Conservation (phyloP, 2,329 filamentous ascomycete genomes). For the Lachnellula suecica region DNA sequence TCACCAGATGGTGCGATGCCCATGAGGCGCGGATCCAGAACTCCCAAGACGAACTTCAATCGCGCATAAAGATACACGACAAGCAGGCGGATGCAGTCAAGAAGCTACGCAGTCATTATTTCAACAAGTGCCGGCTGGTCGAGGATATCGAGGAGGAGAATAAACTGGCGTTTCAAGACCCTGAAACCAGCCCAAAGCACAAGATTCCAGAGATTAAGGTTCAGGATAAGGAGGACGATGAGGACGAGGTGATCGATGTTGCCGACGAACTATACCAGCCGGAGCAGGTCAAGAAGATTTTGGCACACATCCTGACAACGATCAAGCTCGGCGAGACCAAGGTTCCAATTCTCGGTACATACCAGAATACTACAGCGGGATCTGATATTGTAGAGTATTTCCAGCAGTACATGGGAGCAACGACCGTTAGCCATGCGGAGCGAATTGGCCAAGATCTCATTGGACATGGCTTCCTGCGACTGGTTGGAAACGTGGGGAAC, state of each 20-base stretch:
- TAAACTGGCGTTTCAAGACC: constrained; percentile 94
- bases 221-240: constrained; percentile 63
- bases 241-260: constrained; percentile 84
- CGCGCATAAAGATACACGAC: constrained; percentile 88
- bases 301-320: constrained; percentile 80
- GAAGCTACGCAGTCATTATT: constrained; percentile 94
- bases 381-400: constrained; percentile 95
- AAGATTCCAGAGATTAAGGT: constrained; percentile 86
- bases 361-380: constrained; percentile 87
- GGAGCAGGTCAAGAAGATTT: constrained; percentile 87
- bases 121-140: constrained; percentile 96
- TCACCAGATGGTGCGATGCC: constrained; percentile 93
- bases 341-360: constrained; percentile 92
- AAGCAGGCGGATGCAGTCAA: constrained; percentile 86
- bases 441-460: constrained; percentile 93
- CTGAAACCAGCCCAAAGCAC: constrained; percentile 66
- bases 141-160: constrained; percentile 98
- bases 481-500: constrained; percentile 92
- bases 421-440: constrained; percentile 87
- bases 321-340: constrained; percentile 90
- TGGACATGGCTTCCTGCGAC: constrained; percentile 77
- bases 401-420: constrained; percentile 81
- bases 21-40: constrained; percentile 89
- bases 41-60: constrained; percentile 91
- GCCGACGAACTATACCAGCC: constrained; percentile 84